Base-by-base conservation (phyloP, 1,139 yeast species). In the Scheffersomyces insectosa region DNA sequence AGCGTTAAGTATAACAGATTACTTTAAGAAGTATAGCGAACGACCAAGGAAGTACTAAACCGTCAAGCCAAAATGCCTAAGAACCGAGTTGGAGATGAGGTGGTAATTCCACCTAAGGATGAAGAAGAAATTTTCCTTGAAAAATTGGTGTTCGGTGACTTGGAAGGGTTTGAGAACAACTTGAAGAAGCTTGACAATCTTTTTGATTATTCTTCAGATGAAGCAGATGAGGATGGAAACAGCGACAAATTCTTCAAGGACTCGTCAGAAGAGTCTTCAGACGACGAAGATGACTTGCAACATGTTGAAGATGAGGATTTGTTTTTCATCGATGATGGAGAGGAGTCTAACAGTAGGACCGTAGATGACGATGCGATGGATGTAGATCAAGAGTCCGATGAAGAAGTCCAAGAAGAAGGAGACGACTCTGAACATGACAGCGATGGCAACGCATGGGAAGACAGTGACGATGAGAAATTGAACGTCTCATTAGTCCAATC, bases 111-210 rank as follows among this genome's bases (percentile, higher is more conserved):
- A 15, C 85, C 86, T 31, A 90, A 93, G 54, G 96, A 88, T 60
- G 85, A 79, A 41, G 97, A 89, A 58, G 98, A 91, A 62, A 50
- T 85, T 36, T 77, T 72, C 44, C 75, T 93, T 39, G 96, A 91
- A 51, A 87, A 81, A 61, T 73, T 88, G 14, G 97, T 95, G 4
- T 93, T 95, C 66, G 98, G 99, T 15, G 98, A 93, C 61, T 58
- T 76, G 2, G 83, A 83, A 36, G 95, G 93, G 27, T 90, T 91
- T 62, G 90, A 85, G 50, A 62, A 70, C 37, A 86, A 83, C 49
- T 71, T 88, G 59, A 78, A 74, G 50, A 79, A 79, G 49, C 66
- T 80, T 37, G 88, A 82, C 51, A 76, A 79, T 49, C 70, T 83
- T 39, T 75, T 73, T 49, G 76, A 75, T 43, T 74, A 74, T 50